Evolutionary conservation across 2,329 filamentous ascomycete genomes (phyloP).

Genomic region (Fusarium avenaceum): DNA sequence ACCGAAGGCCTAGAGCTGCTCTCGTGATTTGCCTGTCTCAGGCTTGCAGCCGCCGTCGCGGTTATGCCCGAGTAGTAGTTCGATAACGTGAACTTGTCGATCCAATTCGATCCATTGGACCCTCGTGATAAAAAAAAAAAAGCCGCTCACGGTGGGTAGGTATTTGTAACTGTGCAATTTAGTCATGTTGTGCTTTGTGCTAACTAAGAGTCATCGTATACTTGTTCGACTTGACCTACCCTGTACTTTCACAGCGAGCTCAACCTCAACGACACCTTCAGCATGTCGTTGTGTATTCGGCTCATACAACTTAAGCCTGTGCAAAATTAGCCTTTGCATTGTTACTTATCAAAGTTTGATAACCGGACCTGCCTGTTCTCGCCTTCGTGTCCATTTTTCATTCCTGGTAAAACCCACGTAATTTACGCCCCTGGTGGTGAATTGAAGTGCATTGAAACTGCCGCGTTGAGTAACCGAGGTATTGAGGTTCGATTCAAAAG

Average conservation of each 20-base stretch:
- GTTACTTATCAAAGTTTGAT: no score
- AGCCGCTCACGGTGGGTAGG: neutral
- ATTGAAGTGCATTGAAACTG: neutral
- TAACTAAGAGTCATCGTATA: no score
- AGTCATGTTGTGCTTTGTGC: neutral
- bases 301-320: neutral
- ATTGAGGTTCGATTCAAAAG: neutral
- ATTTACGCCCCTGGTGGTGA: neutral
- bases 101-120: neutral
- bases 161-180: neutral
- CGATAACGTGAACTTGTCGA: slow-evolving; percentile 10
- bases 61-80: slow-evolving; percentile 23
- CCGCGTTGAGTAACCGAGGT: neutral
- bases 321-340: neutral
- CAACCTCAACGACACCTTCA: neutral
- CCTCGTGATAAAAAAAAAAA: neutral
- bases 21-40: slow-evolving; percentile 33
- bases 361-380: no score
- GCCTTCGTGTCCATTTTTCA: neutral
- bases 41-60: slow-evolving; percentile 29
- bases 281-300: neutral
- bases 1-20: slow-evolving; percentile 23
- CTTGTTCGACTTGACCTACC: neutral
- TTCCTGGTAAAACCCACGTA: neutral
- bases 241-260: neutral